Base-by-base conservation (phyloP, 257 asterid species). In the Rhazya stricta region DNA sequence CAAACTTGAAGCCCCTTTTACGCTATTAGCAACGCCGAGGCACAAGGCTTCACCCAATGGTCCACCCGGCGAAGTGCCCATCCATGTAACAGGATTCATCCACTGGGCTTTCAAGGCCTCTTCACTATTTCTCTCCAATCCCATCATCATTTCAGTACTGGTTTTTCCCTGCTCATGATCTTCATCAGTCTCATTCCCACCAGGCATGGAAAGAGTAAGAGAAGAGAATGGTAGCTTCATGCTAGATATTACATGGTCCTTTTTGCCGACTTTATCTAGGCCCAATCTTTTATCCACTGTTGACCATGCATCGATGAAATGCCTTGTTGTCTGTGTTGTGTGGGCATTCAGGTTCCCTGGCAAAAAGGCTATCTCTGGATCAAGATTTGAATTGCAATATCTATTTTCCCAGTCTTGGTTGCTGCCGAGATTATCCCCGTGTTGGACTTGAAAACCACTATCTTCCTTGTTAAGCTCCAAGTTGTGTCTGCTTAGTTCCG, bases 41-140 rank as follows among this genome's bases (percentile, higher is more conserved):
- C 97, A 84, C 85, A 88, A 69, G 0, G 88, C 97, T 82, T 91
- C 97, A 6, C 92, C 96, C 53, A 91, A 74, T 2, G 97, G 96
- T 23, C 97, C 96, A 72, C 97, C 97, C 0, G 85, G 89, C 27
- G 86, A 71, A 23, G 84, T 66, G 48, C 65, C 75, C 83, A 74
- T 76, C 91, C 91, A 86, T 37, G 87, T 77, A 77, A 74, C 77
- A n/a, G 80, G 54, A 37, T 65, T 73, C 41, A 61, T 66, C 78
- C 81, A 81, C 56, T 81, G 81, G 39, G 75, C 45, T 57, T 71
- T 74, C 75, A 76, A 34, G 25, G 45, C 53, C 29, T 76, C 79
- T 19, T 74, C 79, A 0, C 56, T 48, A 36, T 61, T 71, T 57
- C 76, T 69, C 13, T 77, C 83, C 18, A 78, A 73, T 71, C 34